Evolutionary conservation across 2,329 filamentous ascomycete species (phyloP).

Genomic region (Fusarium poae): DNA sequence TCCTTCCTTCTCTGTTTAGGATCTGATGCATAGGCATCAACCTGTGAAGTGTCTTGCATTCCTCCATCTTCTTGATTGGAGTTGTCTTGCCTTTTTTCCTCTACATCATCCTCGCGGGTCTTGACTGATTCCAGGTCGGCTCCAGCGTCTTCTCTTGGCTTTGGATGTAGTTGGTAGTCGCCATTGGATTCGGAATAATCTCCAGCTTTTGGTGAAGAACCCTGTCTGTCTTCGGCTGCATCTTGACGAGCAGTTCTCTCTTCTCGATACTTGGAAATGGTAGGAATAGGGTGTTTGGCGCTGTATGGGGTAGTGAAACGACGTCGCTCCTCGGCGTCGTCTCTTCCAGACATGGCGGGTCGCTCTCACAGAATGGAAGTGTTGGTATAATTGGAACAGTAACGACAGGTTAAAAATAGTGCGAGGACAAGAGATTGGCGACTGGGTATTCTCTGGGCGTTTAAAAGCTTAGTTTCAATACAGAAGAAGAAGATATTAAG

Average conservation of each 20-base stretch:
- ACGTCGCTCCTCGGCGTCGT: constrained; percentile 55
- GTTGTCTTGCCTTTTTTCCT: not conserved
- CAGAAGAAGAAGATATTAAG: constrained; percentile 7
- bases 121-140: constrained; percentile 27
- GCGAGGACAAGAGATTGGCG: constrained; percentile 5
- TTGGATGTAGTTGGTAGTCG: constrained; percentile 33
- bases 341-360: constrained; percentile 53
- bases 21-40: constrained; percentile 55
- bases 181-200: constrained; percentile 7
- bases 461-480: constrained; percentile 11
- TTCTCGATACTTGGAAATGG: constrained; percentile 63
- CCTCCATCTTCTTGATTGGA: constrained; percentile 16
- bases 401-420: constrained; percentile 1
- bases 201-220: constrained; percentile 5
- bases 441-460: constrained; percentile 12
- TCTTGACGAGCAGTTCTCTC: constrained; percentile 60
- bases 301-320: constrained; percentile 59
- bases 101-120: constrained; percentile 19
- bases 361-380: not conserved
- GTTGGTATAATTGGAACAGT: constrained; percentile 1
- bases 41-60: constrained; percentile 55
- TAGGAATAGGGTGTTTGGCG: constrained; percentile 61
- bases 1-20: constrained; percentile 63
- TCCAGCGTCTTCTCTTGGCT: constrained; percentile 26
- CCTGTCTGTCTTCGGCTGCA: constrained; percentile 54